Percentiles rank a stretch among this genome's conserved stretches.
Conservation (phyloP, 1,284 basidiomycete species). For the Hymenochaete sp. region DNA sequence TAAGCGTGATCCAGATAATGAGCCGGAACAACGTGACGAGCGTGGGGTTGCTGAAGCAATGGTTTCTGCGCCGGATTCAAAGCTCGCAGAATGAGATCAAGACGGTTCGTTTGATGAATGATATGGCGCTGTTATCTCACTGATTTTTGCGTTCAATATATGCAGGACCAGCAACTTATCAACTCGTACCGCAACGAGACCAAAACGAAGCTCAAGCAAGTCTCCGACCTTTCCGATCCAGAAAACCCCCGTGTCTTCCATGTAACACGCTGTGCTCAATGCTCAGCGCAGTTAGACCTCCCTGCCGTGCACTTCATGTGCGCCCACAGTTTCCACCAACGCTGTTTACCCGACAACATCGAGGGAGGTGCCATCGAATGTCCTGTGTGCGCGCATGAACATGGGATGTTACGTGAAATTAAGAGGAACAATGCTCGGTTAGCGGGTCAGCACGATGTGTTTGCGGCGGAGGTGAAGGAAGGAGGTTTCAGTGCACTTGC, state of each 20-base stretch:
- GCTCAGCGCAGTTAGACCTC: slow-evolving; percentile 82
- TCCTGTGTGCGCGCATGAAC: slow-evolving; percentile 76
- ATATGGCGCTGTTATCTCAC: slow-evolving; percentile 8
- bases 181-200: slow-evolving; percentile 84
- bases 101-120: slow-evolving; percentile 43
- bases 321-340: slow-evolving; percentile 92
- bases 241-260: slow-evolving; percentile 84
- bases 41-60: slow-evolving; percentile 85
- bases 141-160: slow-evolving; percentile 14
- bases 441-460: slow-evolving; percentile 84
- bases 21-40: slow-evolving; percentile 82
- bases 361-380: slow-evolving; percentile 92
- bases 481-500: slow-evolving; percentile 79
- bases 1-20: slow-evolving; percentile 83
- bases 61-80: slow-evolving; percentile 74
- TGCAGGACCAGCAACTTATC: slow-evolving; percentile 83
- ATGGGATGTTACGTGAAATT: slow-evolving; percentile 85
- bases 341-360: slow-evolving; percentile 76
- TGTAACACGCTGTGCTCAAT: slow-evolving; percentile 84
- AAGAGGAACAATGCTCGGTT: slow-evolving; percentile 74
- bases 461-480: slow-evolving; percentile 78
- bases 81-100: slow-evolving; percentile 71
- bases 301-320: slow-evolving; percentile 98
- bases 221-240: slow-evolving; percentile 71
- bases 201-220: slow-evolving; percentile 70